Evolutionary conservation across 257 asterid genomes (phyloP), one percentile per base, ranked within the genome.

Genomic region (Fraxinus cuspidata): DNA sequence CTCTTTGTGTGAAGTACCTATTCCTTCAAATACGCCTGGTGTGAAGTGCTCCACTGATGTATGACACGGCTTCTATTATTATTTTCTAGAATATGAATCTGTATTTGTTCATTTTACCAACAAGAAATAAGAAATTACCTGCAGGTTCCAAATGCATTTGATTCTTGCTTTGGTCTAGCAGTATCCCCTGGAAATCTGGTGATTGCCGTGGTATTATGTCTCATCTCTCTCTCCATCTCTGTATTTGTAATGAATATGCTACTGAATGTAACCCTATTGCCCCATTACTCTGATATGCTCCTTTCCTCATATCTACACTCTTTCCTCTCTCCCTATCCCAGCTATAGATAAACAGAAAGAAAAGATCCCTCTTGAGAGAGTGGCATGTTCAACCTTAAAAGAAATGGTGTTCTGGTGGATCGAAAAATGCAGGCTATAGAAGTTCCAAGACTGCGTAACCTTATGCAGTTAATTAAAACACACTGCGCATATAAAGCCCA

Each of bases 161-260:
- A 90, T 84, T 90, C 96, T 72, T 93, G 97, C 90, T 96, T 88
- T 83, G 99, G 99, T 81, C 84, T 96, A 76, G 95, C 98, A 12
- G 77, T 92, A 76, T 96, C 99, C 71, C 97, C 96, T 65, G 97
- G 97, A 84, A 92, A 84, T 83, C 88, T 96, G 87, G 91, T 90
- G 79, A 78, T 93, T 84, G 97, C 96, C 23, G 91, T 90, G 98
- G 99, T 94, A 92, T 73, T 37, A 16, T 79, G 47, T 72, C 77
- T 71, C 64, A 47, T 77, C 79, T 44, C 49, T 74, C 42, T 60
- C 16, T 44, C 53, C 16, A 19, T 3, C 19, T 75, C 58, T 68
- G 70, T 81, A 75, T 19, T 63, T 44, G 71, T 67, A 29, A 29
- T 66, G 53, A 77, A 73, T 18, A 7, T 71, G 70, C 70, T 19